Evolutionary conservation across 192 early-diverging fungal species (phyloP), one percentile per base, ranked within the genome.

Genomic region (Coemansia sp.): DNA sequence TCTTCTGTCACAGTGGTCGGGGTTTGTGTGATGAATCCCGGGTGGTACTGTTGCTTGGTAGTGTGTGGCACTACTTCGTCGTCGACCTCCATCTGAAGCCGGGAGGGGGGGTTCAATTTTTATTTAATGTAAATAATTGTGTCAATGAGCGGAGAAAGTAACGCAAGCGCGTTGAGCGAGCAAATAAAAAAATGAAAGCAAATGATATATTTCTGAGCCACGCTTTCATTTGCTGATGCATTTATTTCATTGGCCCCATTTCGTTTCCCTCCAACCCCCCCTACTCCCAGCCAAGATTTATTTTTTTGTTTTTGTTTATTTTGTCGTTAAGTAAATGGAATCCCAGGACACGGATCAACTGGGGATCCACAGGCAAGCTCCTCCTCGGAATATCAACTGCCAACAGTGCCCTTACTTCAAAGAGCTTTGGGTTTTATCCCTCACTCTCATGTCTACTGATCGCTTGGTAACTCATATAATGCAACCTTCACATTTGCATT

Each of bases 71-170:
- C 55, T 9, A 52, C 49, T 52, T 66, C 64, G 11, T 66, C 55
- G 43, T 66, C 64, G 42, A 66, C 55, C n/a, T 66, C 64, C 64
- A 66, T 66, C 4, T 53, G 13, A 14, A 25, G 22, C 23, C 9
- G 1, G 29, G 29, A 52, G 23, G n/a, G n/a, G n/a, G n/a, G n/a
- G n/a, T 11, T 52, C 3, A 25, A 25, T 40, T 40, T 11, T 40
- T 40, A 48, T 15, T 15, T 48, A 48, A n/a, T n/a, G 7, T 19
- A 48, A 17, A 19, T 19, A 48, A 48, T 9, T 52, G 49, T 25
- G 10, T 22, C 20, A 25, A 52, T 9, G 6, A 45, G 42, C 13
- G 17, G 15, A 52, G 13, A 52, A 50, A 50, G 49, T 14, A 9
- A 50, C 8, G 14, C 46, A 48, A 48, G 19, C 1, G 29, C 29